Base-by-base conservation (phyloP, 1,139 yeast genomes). In the Sugiyamaella japonica region DNA sequence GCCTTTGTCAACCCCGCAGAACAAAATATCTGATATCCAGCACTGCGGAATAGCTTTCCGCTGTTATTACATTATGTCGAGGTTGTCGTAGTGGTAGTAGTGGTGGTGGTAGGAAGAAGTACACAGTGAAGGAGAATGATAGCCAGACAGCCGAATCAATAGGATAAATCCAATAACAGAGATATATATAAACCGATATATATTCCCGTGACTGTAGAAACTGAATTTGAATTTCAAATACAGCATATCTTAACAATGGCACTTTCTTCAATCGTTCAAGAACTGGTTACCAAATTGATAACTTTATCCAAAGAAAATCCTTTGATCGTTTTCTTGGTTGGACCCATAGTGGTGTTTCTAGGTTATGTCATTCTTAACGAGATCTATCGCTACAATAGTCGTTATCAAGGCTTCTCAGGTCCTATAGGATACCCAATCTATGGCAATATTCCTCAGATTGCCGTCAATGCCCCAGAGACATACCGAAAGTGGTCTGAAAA, bases 401-500 rank as follows among this genome's bases (percentile, higher is more conserved):
- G 62, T 20, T 41, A 57, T 25, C 34, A 43, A 25, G 58, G 56
- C 2, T 59, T 60, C 29, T 32, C 41, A 1, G 63, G 63, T 4
- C 63, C 63, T 2, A 25, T 42, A 3, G 59, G 59, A 1, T 56
- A 51, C 51, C 61, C 61, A 3, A 31, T 60, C 10, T 44, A 54
- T 12, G 63, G 63, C 5, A 58, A 60, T 47, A 48, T 59, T 17
- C 59, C 57, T 12, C 55, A 53, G 36, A 56, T 54, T 9, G 34
- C 46, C 12, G 38, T 25, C n/a, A 53, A 56, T 32, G 59, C 63
- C 3, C 57, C 63, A 1, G 63, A 60, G 36, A 53, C 51, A 41
- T 84, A 78, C 63, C 60, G 73, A 56, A 59, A 68, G 15, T 82
- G 89, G 85, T 59, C 77, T 0, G 53, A 69, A 28, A 58, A 62